Evolutionary conservation across 1,139 yeast species (phyloP).

Genomic region (Dujonia santamariae): DNA sequence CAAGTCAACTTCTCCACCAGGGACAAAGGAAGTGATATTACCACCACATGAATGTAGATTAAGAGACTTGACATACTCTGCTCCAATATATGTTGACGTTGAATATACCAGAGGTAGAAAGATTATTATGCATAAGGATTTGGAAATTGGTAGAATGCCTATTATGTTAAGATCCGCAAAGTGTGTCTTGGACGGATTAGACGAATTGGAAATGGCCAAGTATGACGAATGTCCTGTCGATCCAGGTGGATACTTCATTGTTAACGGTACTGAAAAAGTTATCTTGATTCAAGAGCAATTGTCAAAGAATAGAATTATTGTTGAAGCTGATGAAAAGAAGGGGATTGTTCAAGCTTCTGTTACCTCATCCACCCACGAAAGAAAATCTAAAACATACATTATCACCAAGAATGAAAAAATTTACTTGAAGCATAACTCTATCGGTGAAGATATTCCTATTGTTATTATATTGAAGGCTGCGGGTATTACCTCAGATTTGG

Average conservation of each 20-base stretch:
- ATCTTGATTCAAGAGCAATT: constrained; percentile 95
- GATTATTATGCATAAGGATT: constrained; percentile 82
- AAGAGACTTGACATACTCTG: constrained; percentile 92
- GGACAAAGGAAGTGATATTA: constrained; percentile 59
- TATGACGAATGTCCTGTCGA: constrained; percentile 95
- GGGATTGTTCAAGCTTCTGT: constrained; percentile 95
- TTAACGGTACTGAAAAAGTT: constrained; percentile 97
- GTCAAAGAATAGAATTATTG: constrained; percentile 95
- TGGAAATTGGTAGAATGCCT: constrained; percentile 98
- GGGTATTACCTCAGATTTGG: constrained; percentile 89
- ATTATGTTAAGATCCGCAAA: constrained; percentile 92
- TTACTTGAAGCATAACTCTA: constrained; percentile 89
- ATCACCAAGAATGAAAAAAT: constrained; percentile 88
- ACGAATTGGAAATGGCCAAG: constrained; percentile 81
- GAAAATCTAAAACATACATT: constrained; percentile 95
- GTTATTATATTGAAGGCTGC: constrained; percentile 93
- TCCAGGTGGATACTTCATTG: constrained; percentile 98
- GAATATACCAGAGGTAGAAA: constrained; percentile 94
- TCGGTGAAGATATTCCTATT: constrained; percentile 93
- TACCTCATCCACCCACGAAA: constrained; percentile 95
- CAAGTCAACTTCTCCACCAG: constrained; percentile 50
- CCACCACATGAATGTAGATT: constrained; percentile 97
- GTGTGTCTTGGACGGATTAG: constrained; percentile 78
- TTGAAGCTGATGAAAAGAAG: constrained; percentile 94
- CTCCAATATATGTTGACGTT: constrained; percentile 94